phyloP scores from a whole-genome alignment of 2,329 filamentous ascomycete species.

The Epichloe gansuensis region DNA sequence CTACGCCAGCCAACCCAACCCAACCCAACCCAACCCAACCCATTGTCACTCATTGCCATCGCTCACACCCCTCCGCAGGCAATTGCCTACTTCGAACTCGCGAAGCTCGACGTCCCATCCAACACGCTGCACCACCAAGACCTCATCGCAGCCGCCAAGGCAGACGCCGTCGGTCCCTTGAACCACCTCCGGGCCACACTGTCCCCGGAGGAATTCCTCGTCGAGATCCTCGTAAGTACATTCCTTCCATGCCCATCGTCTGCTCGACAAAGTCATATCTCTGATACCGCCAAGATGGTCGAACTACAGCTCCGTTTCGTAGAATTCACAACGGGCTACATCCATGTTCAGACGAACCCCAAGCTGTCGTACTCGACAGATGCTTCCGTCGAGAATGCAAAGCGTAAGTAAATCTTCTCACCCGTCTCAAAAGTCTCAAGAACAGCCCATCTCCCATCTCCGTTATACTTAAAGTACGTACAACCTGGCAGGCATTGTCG shows the following conservation, averaged over 20 bases:
- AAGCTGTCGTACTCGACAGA: constrained; percentile 36
- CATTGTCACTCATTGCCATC: background rate
- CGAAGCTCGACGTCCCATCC: constrained; percentile 8
- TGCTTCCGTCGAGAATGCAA: constrained; percentile 36
- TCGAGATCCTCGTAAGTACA: constrained; percentile 38
- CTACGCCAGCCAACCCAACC: too few relatives aligned
- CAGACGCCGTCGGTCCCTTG: constrained; percentile 11
- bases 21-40: too few relatives aligned
- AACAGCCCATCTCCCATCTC: background rate
- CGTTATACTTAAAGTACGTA: background rate
- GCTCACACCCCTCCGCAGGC: constrained; percentile 12
- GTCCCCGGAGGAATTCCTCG: constrained; percentile 33
- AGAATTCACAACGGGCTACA: constrained; percentile 34
- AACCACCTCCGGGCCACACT: constrained; percentile 10
- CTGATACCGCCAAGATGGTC: constrained; percentile 32
- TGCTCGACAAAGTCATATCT: background rate
- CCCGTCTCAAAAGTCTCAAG: too few relatives aligned
- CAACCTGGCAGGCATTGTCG: constrained; percentile 31
- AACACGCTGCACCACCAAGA: constrained; percentile 14
- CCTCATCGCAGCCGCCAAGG: constrained; percentile 16
- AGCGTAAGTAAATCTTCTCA: constrained; percentile 26
- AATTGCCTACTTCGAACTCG: constrained; percentile 22
- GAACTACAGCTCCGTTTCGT: constrained; percentile 39
- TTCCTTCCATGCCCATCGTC: background rate
- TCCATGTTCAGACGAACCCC: constrained; percentile 50